These are phyloP conservation scores for Microbotryomycetes sp. DNA, from an alignment of 1,284 basidiomycete species.

Conservation along the genomic window DNA sequence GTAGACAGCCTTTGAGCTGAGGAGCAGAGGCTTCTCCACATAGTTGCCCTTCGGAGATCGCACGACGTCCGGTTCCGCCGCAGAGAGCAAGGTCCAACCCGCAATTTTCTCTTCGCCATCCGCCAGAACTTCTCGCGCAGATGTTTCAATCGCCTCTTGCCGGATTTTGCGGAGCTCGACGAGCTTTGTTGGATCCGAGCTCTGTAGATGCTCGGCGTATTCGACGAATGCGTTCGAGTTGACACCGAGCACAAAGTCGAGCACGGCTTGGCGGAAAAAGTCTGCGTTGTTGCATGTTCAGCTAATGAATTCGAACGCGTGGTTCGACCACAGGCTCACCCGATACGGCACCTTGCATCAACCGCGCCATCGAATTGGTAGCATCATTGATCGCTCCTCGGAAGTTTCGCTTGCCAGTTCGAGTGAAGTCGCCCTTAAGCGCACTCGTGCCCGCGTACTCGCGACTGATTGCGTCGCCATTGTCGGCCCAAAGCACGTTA, in stretches of 20 bases:
- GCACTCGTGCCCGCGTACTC: conserved; percentile 75
- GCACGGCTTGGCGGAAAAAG: conserved; percentile 74
- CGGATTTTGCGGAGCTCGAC: conserved; percentile 79
- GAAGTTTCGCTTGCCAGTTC: conserved; percentile 90
- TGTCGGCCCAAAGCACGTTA: conserved; percentile 95
- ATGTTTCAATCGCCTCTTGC: conserved; percentile 80
- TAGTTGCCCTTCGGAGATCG: conserved; percentile 54
- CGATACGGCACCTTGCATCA: conserved; percentile 44
- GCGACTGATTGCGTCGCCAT: conserved; percentile 68
- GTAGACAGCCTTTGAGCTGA: conserved; percentile 42
- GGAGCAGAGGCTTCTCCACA: conserved; percentile 84
- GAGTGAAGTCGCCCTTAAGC: conserved; percentile 93
- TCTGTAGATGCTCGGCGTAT: conserved; percentile 75
- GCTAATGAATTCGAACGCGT: no score
- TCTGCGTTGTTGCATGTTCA: no score
- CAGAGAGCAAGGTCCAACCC: conserved; percentile 89
- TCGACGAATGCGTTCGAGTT: conserved; percentile 82
- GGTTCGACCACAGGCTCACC: neutral
- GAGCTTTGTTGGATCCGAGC: conserved; percentile 80
- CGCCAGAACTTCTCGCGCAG: conserved; percentile 65
- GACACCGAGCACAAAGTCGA: conserved; percentile 80
- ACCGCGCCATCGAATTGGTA: conserved; percentile 77
- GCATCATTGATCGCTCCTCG: conserved; percentile 87
- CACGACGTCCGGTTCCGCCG: conserved; percentile 64
- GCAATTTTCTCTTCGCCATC: conserved; percentile 72